Evolutionary conservation across 2,329 filamentous ascomycete species (phyloP).

Genomic region (Fusarium marasasianum): DNA sequence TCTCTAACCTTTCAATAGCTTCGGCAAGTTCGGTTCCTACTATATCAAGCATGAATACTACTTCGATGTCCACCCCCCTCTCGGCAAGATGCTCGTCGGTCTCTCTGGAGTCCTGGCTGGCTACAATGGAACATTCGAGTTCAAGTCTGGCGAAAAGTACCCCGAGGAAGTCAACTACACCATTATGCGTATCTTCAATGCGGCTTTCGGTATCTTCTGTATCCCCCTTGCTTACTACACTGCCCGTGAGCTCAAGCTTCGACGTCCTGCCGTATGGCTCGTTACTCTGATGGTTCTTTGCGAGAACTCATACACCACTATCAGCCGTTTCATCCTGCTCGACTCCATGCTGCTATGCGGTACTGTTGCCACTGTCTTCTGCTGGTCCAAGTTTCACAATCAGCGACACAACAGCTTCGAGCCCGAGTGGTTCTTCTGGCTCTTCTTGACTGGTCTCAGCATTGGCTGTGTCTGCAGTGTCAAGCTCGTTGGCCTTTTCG

Average conservation of each 20-base stretch:
- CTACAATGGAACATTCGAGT: slow-evolving; percentile 99
- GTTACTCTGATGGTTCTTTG: slow-evolving; percentile 97
- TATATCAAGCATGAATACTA: slow-evolving; percentile 99
- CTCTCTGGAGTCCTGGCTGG: slow-evolving; percentile 95
- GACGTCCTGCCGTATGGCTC: slow-evolving; percentile 89
- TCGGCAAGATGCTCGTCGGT: slow-evolving; percentile 98
- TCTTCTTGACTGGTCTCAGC: slow-evolving; percentile 91
- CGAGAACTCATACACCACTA: slow-evolving; percentile 99
- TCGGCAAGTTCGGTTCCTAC: slow-evolving; percentile 98
- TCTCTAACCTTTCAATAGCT: slow-evolving; percentile 60
- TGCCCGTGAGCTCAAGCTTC: slow-evolving; percentile 88
- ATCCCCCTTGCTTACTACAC: slow-evolving; percentile 96
- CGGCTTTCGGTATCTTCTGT: slow-evolving; percentile 90
- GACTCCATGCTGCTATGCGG: slow-evolving; percentile 99
- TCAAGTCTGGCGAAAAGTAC: slow-evolving; percentile 98
- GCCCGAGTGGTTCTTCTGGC: slow-evolving; percentile 92
- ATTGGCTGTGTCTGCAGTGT: slow-evolving; percentile 99
- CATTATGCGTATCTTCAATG: slow-evolving; percentile 98
- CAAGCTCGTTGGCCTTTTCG: slow-evolving; percentile 97
- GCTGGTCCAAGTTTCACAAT: slow-evolving; percentile 96
- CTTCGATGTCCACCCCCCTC: slow-evolving; percentile 89
- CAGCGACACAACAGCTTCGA: slow-evolving; percentile 88
- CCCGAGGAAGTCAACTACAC: slow-evolving; percentile 95
- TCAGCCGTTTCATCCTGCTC: slow-evolving; percentile 96
- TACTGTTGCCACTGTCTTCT: slow-evolving; percentile 96